A percentile compares a stretch with the other conserved stretches of the same genome.
These are phyloP conservation scores for Cyphellophora attinorum DNA, from an alignment of 2,329 filamentous ascomycete genomes.

Conservation along the genomic window DNA sequence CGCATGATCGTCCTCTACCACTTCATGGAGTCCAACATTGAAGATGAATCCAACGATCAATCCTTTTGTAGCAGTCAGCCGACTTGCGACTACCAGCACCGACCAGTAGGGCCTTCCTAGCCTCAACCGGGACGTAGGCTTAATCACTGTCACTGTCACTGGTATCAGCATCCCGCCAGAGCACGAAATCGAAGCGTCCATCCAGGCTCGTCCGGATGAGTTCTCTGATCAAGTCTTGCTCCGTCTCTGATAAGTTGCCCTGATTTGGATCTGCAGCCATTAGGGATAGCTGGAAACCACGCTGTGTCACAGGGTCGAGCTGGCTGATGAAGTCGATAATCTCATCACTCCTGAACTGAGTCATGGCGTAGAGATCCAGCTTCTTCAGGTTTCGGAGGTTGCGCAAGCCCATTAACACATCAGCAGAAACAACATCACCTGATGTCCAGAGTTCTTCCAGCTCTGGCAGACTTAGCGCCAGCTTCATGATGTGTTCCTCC, in stretches of 20 bases:
- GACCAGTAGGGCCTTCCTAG: too few species aligned
- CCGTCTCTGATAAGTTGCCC: constrained; percentile 18
- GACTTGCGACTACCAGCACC: too few species aligned
- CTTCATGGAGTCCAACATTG: too few species aligned
- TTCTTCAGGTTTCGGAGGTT: constrained; percentile 19
- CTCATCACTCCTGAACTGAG: constrained; percentile 23
- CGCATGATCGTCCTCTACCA: too few species aligned
- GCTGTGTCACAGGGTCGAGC: constrained; percentile 20
- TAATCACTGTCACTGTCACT: constrained; percentile 18
- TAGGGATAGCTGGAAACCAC: constrained; percentile 22
- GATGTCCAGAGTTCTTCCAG: constrained; percentile 25
- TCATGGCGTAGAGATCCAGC: constrained; percentile 23
- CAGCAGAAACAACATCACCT: constrained; percentile 22
- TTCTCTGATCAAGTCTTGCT: constrained; percentile 22
- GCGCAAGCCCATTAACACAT: constrained; percentile 21
- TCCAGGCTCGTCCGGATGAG: constrained; percentile 14
- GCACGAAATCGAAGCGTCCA: constrained; percentile 18
- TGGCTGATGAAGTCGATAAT: constrained; percentile 23
- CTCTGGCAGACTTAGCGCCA: constrained; percentile 21
- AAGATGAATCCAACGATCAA: too few species aligned
- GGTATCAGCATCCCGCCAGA: constrained; percentile 16
- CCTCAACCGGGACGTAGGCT: too few species aligned
- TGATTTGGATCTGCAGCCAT: constrained; percentile 18
- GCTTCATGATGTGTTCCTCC: constrained; percentile 20
- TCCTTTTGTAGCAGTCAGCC: too few species aligned